Evolutionary conservation across 2,329 filamentous ascomycete genomes (phyloP).

Genomic region (Pseudogymnoascus sp.): DNA sequence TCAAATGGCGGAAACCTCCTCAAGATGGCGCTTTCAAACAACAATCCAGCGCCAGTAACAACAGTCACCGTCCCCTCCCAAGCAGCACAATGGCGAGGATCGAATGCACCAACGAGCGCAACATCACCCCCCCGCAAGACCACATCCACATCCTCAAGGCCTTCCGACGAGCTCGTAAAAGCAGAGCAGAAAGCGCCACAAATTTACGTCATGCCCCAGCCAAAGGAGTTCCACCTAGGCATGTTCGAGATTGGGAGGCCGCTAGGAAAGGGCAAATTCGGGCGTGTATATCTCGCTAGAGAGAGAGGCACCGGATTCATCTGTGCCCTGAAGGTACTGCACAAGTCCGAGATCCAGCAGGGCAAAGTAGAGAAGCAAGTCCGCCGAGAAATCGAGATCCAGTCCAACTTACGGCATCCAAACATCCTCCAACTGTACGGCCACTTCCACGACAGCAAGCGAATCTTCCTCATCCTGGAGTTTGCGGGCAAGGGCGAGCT

Average conservation of each 20-base stretch:
- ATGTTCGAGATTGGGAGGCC: slow-evolving; percentile 75
- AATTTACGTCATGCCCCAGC: slow-evolving; percentile 52
- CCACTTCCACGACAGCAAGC: slow-evolving; percentile 68
- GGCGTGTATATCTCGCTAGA: slow-evolving; percentile 65
- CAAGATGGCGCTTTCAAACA: slow-evolving; percentile 77
- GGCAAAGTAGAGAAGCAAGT: slow-evolving; percentile 66
- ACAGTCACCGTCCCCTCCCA: slow-evolving; percentile 64
- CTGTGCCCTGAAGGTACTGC: slow-evolving; percentile 67
- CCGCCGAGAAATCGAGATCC: slow-evolving; percentile 67
- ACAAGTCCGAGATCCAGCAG: slow-evolving; percentile 64
- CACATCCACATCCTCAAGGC: slow-evolving; percentile 37
- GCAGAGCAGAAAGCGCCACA: slow-evolving; percentile 46
- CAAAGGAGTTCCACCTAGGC: slow-evolving; percentile 64
- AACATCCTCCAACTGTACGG: slow-evolving; percentile 66
- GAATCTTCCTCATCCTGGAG: slow-evolving; percentile 67
- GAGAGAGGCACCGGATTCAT: slow-evolving; percentile 63
- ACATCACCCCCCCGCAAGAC: slow-evolving; percentile 50
- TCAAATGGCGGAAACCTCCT: slow-evolving; percentile 72
- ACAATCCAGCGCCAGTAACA: slow-evolving; percentile 60
- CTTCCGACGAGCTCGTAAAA: slow-evolving; percentile 44
- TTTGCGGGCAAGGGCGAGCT: slow-evolving; percentile 67
- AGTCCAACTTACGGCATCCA: slow-evolving; percentile 65
- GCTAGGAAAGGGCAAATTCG: slow-evolving; percentile 68
- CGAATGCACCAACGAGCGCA: slow-evolving; percentile 38
- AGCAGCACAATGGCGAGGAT: slow-evolving; percentile 47